Evolutionary conservation across 2,329 filamentous ascomycete species (phyloP), one percentile per base, ranked within the genome.

Genomic region (Chaetomium olivaceum): DNA sequence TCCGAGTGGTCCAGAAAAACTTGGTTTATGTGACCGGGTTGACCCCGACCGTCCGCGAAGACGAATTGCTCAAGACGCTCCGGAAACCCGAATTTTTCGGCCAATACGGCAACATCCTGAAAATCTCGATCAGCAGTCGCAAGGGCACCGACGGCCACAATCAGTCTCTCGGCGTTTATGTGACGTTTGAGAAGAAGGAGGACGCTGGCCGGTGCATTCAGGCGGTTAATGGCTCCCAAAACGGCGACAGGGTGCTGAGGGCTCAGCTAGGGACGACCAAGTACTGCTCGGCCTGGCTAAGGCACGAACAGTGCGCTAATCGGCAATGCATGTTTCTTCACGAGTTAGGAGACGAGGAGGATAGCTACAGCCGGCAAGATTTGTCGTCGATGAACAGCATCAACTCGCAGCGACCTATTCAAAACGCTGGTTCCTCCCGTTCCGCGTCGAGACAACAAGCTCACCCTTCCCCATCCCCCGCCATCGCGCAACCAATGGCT

Each of bases 281-380:
- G 77, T 99, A 99, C 78, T 99, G 95, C 77, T 99, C 95, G 0
- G 94, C 95, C 4, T 99, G 96, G 82, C 83, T 99, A 21, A 91
- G 96, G 65, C 93, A 96, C 71, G 95, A 99, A 77, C 90, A 89
- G 70, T 99, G 95, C 78, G 93, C 91, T 64, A 99, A 99, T 74
- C 89, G 93, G 60, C 94, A 95, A 69, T 99, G 95, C 81, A 99
- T 97, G 87, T 99, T 99, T 77, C 80, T 99, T 59, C 95, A 99
- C 75, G 96, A 99, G 78, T 91, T 95, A 48, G 96, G 95, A n/a
- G 95, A 99, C 74, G 95, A 97, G 72, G 94, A 95, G 71, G 94
- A 98, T 74, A 97, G 93, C 78, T 98, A 97, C 76, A 96, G 92
- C 9, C 87, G 95, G 57, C 93, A 97, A 76, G 94, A 97, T 77